Base-by-base conservation (phyloP, 2,329 filamentous ascomycete species). In the Coniochaeta prunicola region DNA sequence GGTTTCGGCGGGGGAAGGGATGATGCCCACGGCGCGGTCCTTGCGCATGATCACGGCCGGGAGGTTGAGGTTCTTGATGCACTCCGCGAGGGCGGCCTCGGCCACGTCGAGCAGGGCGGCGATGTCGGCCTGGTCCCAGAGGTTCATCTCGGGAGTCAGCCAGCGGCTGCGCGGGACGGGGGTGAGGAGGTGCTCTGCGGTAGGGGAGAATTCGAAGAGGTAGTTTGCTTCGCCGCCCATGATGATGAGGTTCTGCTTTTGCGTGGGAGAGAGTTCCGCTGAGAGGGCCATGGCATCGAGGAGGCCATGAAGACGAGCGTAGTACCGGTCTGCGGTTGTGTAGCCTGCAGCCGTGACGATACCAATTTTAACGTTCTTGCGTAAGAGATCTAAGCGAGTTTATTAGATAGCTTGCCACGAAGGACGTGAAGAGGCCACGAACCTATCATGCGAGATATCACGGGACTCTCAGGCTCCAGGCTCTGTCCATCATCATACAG, bases 261-360 rank as follows among this genome's bases (percentile, higher is more conserved):
- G 87, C 7, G 81, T 70, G 0, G 81, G 73, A 0, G 88, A 83
- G 7, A 96, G 79, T 13, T 75, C 72, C 0, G 80, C 70, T 0
- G 85, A 84, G 6, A 71, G 69, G 57, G 84, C 82, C 21, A 97
- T 83, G 28, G 90, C 89, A 65, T 96, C 87, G 1, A 99, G 82
- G 0, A 99, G 83, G 1, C 94, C 94, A 70, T 92, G 86, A 1
- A 99, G 83, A 17, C 94, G 88, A 21, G 84, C 86, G 70, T 96
- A 92, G 78, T 99, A 99, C 64, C 86, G 86, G 58, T 88, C 84
- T 5, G 91, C 90, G 38, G 93, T 89, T 0, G 91, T 93, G 76
- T 99, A 99, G 19, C 94, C 94, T 1, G 94, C 94, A 1, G 94
- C 94, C 0, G 94, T 99, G 57, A 99, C 94, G 68, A 99, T 97